A percentile compares a stretch with the other conserved stretches of the same genome.
Conservation (phyloP, 139 green algal species). For the Tetraselmis striata region DNA sequence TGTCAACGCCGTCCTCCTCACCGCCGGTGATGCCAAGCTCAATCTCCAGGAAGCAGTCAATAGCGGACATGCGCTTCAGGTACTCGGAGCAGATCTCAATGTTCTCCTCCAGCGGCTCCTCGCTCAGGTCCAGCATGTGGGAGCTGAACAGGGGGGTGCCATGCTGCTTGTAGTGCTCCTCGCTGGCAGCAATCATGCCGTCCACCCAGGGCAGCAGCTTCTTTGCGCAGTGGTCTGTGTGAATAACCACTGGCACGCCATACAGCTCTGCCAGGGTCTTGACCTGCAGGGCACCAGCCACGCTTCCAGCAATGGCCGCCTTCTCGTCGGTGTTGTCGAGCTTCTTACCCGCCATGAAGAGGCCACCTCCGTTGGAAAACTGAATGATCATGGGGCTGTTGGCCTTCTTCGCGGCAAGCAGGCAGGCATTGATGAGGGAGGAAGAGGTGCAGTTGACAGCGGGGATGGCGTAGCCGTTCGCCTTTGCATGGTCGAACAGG, state of each 20-base stretch:
- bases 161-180: conserved; percentile 31
- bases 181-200: conserved; percentile 31
- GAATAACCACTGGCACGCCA: conserved; percentile 31
- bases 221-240: conserved; percentile 44
- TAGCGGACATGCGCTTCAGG: conserved; percentile 28
- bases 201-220: conserved; percentile 37
- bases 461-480: conserved; percentile 27
- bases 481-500: conserved; percentile 18
- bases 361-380: conserved; percentile 29
- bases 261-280: conserved; percentile 23
- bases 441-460: conserved; percentile 31
- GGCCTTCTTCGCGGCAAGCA: conserved; percentile 27
- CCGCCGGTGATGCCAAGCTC: conserved; percentile 38
- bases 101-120: conserved; percentile 40
- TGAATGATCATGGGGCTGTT: conserved; percentile 33
- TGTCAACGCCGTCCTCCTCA: conserved; percentile 43
- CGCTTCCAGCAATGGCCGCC: conserved; percentile 14
- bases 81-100: conserved; percentile 39
- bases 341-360: conserved; percentile 20
- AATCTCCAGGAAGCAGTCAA: conserved; percentile 36
- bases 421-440: conserved; percentile 23
- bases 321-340: conserved; percentile 16
- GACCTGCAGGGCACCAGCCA: conserved; percentile 17
- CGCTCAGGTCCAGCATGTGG: conserved; percentile 37
- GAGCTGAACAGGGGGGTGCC: conserved; percentile 30